phyloP scores from a whole-genome alignment of 2,329 filamentous ascomycete species.

The Tolypocladium sp. region DNA sequence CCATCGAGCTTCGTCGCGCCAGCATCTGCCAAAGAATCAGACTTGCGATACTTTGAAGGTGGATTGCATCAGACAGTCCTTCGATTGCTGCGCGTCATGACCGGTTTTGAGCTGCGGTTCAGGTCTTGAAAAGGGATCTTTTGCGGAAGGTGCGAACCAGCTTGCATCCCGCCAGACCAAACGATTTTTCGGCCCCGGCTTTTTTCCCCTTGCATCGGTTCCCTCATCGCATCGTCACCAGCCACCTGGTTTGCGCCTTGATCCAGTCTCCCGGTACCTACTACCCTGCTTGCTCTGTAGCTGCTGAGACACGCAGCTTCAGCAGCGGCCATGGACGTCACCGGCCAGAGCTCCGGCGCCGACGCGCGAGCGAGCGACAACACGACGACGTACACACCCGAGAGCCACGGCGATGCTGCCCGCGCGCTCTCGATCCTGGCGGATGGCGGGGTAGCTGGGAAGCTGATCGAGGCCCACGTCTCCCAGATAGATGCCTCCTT shows the following conservation, averaged over 20 bases:
- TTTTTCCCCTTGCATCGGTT: background rate
- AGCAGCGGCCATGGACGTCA: background rate
- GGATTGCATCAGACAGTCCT: background rate
- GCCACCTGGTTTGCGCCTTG: background rate
- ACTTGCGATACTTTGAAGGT: background rate
- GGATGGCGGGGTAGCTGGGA: conserved; percentile 2
- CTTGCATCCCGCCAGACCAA: background rate
- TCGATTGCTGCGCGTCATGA: background rate
- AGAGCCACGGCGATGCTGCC: conserved; percentile 3
- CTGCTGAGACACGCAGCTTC: background rate
- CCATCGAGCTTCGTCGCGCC: background rate
- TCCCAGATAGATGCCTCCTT: background rate
- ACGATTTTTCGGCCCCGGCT: background rate
- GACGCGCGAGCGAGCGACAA: background rate
- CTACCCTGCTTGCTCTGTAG: background rate
- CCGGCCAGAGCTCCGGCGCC: background rate
- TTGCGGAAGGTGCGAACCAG: background rate
- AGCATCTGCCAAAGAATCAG: background rate
- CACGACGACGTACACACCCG: background rate
- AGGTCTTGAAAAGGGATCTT: background rate
- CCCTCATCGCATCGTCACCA: background rate
- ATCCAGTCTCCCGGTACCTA: background rate
- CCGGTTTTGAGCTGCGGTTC: background rate
- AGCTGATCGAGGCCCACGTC: conserved; percentile 5
- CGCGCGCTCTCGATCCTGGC: conserved; percentile 6